Conservation (phyloP, 345 rosid species). For the Euphorbia pulcherrima region DNA sequence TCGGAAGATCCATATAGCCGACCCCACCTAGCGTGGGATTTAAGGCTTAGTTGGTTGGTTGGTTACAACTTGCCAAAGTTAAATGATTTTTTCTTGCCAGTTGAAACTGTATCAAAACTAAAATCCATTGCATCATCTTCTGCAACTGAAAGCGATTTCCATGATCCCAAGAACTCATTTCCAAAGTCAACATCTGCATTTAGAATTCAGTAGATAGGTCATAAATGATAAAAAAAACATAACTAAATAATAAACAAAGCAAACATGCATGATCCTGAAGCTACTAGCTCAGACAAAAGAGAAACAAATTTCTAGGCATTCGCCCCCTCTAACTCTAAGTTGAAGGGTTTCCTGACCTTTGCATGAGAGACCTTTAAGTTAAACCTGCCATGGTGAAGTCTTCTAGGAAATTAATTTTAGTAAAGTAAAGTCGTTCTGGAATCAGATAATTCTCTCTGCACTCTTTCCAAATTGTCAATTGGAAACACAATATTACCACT, state of each 20-base stretch:
- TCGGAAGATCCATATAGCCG: no score
- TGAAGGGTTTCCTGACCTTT: neutral
- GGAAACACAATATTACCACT: no score
- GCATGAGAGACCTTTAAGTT: neutral
- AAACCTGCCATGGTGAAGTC: neutral
- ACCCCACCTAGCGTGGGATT: no score
- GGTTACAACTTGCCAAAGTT: no score
- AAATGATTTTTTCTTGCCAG: constrained; percentile 55
- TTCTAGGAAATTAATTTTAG: neutral
- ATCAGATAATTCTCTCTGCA: neutral
- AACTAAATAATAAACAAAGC: neutral
- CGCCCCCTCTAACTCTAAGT: neutral
- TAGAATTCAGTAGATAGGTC: neutral
- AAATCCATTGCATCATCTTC: constrained; percentile 68
- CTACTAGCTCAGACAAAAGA: neutral
- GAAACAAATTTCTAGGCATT: neutral
- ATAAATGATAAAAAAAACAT: neutral
- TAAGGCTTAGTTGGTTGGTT: no score
- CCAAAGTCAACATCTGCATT: constrained; percentile 69
- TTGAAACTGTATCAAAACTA: constrained; percentile 47
- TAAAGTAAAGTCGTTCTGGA: neutral
- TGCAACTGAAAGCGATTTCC: no score
- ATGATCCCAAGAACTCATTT: constrained; percentile 63
- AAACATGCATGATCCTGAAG: neutral
- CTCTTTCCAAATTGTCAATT: neutral